Evolutionary conservation across 2,329 filamentous ascomycete genomes (phyloP).

Genomic region (Cladosporium halotolerans): DNA sequence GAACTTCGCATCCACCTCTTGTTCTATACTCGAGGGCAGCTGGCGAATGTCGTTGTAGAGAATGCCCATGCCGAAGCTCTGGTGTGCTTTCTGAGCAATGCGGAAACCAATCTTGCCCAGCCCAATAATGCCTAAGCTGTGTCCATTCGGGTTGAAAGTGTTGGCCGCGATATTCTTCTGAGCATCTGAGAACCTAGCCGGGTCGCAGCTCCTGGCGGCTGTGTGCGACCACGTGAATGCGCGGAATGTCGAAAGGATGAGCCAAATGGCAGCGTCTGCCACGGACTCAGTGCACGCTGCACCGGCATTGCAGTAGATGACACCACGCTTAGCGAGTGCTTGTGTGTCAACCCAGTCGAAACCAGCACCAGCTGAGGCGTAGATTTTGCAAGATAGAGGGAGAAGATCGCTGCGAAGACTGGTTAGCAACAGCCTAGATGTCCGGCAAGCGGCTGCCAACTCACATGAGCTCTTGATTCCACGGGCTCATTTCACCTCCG

Average conservation of each 20-base stretch:
- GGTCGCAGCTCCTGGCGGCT: conserved; percentile 46
- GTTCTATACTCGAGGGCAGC: conserved; percentile 41
- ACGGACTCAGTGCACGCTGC: conserved; percentile 66
- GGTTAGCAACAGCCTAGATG: too few species aligned
- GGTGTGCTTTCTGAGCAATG: conserved; percentile 53
- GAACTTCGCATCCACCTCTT: conserved; percentile 47
- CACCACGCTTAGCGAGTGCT: conserved; percentile 54
- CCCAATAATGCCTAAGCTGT: conserved; percentile 60
- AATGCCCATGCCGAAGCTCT: conserved; percentile 62
- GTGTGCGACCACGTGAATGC: conserved; percentile 58
- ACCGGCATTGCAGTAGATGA: conserved; percentile 68
- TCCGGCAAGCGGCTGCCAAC: background rate
- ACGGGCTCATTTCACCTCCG: conserved; percentile 59
- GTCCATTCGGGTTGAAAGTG: conserved; percentile 37
- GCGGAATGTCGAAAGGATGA: conserved; percentile 64
- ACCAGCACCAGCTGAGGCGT: conserved; percentile 55
- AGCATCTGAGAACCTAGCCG: conserved; percentile 49
- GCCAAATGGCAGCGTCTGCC: conserved; percentile 63
- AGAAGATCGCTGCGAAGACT: conserved; percentile 31
- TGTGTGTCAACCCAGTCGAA: conserved; percentile 60
- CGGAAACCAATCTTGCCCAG: conserved; percentile 49
- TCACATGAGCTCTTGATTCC: conserved; percentile 54
- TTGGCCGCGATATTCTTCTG: conserved; percentile 50
- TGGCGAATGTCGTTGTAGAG: conserved; percentile 56
- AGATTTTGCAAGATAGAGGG: conserved; percentile 49